Evolutionary conservation across 2,329 filamentous ascomycete genomes (phyloP), one percentile per base, ranked within the genome.

Genomic region (Colletotrichum noveboracense): DNA sequence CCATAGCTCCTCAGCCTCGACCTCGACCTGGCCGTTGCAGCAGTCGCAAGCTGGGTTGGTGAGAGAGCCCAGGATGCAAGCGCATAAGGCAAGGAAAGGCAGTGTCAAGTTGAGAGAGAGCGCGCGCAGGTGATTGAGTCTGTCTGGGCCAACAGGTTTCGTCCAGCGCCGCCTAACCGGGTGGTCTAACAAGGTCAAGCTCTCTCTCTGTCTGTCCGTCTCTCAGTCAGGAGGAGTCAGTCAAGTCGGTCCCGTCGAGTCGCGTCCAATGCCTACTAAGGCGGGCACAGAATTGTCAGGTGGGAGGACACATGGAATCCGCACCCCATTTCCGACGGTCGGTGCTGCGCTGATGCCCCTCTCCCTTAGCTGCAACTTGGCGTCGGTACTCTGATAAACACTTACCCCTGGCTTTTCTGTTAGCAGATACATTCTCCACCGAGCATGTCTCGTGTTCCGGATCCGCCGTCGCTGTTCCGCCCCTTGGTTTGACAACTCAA

Each of bases 1-100:
- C 78, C 73, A 79, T 80, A 34, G 65, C 70, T 64, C 68, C 58
- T 76, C 65, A 28, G 16, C 65, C 58, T 38, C 61, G 30, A 64
- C 61, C 61, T 64, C 21, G 32, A 64, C 32, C 34, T 55, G 48
- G 36, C 60, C 26, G 61, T 70, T 7, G 43, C 26, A 73, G 65
- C 26, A 73, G 65, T 70, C 65, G 28, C 61, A 61, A 52, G 65
- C 36, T 52, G 60, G 56, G 24, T 75, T 62, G 69, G 26, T 32
- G 56, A 75, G 64, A 55, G 36, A 72, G 38, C n/a, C 70, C 38
- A 36, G 73, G 56, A 60, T 68, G 64, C 56, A 55, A 55, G 56
- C 64, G 62, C 69, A 68, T 32, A 38, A 55, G 62, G 43, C 43
- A 52, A 52, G 43, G n/a, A 21, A 24, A 52, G 43, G 55, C 43